Conservation (phyloP, 2,329 filamentous ascomycete species). For the Apiospora koreana region DNA sequence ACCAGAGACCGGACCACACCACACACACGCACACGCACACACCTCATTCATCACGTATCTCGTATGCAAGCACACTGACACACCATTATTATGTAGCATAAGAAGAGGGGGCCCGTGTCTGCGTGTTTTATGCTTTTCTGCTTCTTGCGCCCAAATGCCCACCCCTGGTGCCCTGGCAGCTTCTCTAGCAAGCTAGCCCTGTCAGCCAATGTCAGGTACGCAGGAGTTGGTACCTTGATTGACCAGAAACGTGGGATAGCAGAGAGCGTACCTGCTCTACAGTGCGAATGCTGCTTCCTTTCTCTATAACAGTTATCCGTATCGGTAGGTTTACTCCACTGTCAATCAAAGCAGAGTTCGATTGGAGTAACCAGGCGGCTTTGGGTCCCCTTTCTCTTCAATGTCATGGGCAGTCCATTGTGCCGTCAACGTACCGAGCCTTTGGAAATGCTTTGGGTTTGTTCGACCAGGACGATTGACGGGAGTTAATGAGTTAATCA, state of each 20-base stretch:
- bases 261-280: background rate
- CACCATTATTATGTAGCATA: background rate
- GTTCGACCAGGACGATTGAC: slow-evolving; percentile 1
- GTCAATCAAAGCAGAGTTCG: slow-evolving; percentile 2
- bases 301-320: background rate
- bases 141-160: background rate
- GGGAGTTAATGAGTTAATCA: slow-evolving; percentile 9
- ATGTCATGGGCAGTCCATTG: slow-evolving; percentile 2
- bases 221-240: background rate
- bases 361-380: background rate
- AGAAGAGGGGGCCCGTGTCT: background rate
- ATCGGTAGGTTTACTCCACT: background rate
- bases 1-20: background rate
- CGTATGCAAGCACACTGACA: background rate
- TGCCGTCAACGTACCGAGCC: slow-evolving; percentile 8
- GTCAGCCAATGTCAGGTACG: slow-evolving; percentile 6
- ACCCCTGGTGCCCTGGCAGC: background rate
- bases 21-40: no score
- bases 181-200: background rate
- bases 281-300: background rate
- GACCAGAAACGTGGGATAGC: background rate
- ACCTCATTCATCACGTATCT: background rate
- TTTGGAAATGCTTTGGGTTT: slow-evolving; percentile 5
- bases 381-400: background rate
- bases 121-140: background rate